Conservation (phyloP, 305 asterid genomes). For the Lippia alba region DNA sequence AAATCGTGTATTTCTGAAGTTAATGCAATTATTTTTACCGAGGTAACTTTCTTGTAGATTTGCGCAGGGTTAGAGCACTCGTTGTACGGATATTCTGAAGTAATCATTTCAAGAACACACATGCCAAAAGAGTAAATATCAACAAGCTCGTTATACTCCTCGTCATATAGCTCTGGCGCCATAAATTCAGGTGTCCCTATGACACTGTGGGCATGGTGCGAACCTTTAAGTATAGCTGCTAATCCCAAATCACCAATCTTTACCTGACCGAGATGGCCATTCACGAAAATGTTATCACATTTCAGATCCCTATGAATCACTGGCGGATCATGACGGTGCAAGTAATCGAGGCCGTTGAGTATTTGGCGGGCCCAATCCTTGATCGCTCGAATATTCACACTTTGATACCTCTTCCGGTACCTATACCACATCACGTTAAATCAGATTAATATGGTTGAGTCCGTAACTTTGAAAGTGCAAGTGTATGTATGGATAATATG, state of each 20-base stretch:
- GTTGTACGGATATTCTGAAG: conserved; percentile 74
- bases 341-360: conserved; percentile 71
- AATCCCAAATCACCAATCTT: conserved; percentile 89
- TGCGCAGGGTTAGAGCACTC: conserved; percentile 91
- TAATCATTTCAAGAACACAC: conserved; percentile 85
- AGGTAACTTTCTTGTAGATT: conserved; percentile 86
- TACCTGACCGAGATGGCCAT: conserved; percentile 83
- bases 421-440: conserved; percentile 33
- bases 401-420: conserved; percentile 61
- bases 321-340: conserved; percentile 77
- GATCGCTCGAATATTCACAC: conserved; percentile 55
- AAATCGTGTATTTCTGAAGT: neutral
- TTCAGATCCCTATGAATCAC: conserved; percentile 86
- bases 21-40: conserved; percentile 39
- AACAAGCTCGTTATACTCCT: conserved; percentile 78
- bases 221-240: conserved; percentile 69
- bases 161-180: conserved; percentile 91
- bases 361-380: conserved; percentile 81
- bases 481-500: neutral
- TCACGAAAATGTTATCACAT: conserved; percentile 81
- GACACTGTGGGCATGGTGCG: conserved; percentile 81
- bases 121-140: conserved; percentile 86
- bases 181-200: conserved; percentile 93
- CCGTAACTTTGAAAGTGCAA: too few relatives aligned
- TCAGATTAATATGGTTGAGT: neutral